Base-by-base conservation (phyloP, 164 flowering plant genomes). In the Buxus sempervirens region DNA sequence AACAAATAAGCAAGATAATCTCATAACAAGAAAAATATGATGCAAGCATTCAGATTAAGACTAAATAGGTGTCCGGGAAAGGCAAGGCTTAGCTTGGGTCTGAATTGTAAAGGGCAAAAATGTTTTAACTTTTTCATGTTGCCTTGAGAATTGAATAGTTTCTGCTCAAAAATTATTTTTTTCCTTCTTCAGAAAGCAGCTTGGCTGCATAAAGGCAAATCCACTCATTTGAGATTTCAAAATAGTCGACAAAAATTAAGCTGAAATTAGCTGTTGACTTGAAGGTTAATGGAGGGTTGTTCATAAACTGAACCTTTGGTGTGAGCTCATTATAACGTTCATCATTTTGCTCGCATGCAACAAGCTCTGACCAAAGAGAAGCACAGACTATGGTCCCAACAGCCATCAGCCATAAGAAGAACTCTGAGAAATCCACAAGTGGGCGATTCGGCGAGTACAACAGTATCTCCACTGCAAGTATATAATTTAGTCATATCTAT, bases 391-490 rank as follows among this genome's bases (percentile, higher is more conserved):
- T 69, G 21, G 98, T 90, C 68, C 92, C 94, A 78, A 89, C 90
- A 74, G 98, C 87, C 92, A 92, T 92, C 64, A 85, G 0, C 97
- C 96, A 89, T 62, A 95, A 75, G 70, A 92, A 81, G 51, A 79
- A 63, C 65, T 79, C 91, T 16, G 96, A 80, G 53, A 67, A 72
- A 72, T 90, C 97, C 67, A 95, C 76, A 28, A 76, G 62, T 13
- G 97, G 92, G 32, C 89, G 84, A 18, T 66, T 69, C 67, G 96
- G 94, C 23, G 96, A 78, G 72, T 85, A 90, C 42, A 89, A 65
- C 38, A 84, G 68, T 68, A 92, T 70, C 70, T 92, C 97, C 82
- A 95, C 98, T 92, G 79, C 76, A 79, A 48, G 38, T 57, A 28
- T 21, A 62, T 66, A 66, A 64, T 28, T 45, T 45, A 45, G 13